Evolutionary conservation across 2,329 filamentous ascomycete genomes (phyloP).

Genomic region (Pyrenophora graminea): DNA sequence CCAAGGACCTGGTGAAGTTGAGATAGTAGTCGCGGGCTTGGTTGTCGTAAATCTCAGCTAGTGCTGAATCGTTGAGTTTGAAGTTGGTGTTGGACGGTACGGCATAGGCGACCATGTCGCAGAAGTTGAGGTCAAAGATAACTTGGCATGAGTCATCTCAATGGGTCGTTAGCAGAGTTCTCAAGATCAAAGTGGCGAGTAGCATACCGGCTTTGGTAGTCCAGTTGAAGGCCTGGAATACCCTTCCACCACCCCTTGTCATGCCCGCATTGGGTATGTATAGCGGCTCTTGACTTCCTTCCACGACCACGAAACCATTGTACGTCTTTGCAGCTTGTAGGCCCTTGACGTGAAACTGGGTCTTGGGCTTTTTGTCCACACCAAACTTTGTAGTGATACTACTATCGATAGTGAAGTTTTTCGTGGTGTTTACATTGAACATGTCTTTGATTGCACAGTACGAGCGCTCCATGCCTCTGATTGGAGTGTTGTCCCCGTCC

Average conservation of each 20-base stretch:
- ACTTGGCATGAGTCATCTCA: slow-evolving; percentile 80
- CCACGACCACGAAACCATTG: slow-evolving; percentile 70
- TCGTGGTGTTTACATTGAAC: slow-evolving; percentile 66
- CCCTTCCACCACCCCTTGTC: slow-evolving; percentile 72
- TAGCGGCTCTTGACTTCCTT: slow-evolving; percentile 59
- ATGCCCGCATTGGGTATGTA: slow-evolving; percentile 47
- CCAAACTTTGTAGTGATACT: slow-evolving; percentile 68
- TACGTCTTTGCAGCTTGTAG: slow-evolving; percentile 76
- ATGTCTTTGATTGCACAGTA: slow-evolving; percentile 76
- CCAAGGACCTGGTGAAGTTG: slow-evolving; percentile 80
- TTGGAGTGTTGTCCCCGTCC: slow-evolving; percentile 56
- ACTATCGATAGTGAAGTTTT: slow-evolving; percentile 63
- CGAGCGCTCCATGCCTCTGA: slow-evolving; percentile 75
- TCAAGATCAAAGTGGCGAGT: background rate
- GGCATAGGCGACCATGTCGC: slow-evolving; percentile 84
- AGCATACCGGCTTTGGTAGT: slow-evolving; percentile 73
- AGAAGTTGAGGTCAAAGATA: slow-evolving; percentile 86
- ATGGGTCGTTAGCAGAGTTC: slow-evolving; percentile 10
- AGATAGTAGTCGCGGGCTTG: slow-evolving; percentile 70
- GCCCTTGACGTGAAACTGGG: slow-evolving; percentile 83
- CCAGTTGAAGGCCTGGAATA: slow-evolving; percentile 75
- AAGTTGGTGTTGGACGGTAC: slow-evolving; percentile 77
- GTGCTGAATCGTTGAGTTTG: slow-evolving; percentile 62
- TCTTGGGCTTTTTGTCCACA: slow-evolving; percentile 67
- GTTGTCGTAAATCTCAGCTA: slow-evolving; percentile 77